Conservation (phyloP, 371 early-diverging fungal species). For the Choanephora cucurbitarum region DNA sequence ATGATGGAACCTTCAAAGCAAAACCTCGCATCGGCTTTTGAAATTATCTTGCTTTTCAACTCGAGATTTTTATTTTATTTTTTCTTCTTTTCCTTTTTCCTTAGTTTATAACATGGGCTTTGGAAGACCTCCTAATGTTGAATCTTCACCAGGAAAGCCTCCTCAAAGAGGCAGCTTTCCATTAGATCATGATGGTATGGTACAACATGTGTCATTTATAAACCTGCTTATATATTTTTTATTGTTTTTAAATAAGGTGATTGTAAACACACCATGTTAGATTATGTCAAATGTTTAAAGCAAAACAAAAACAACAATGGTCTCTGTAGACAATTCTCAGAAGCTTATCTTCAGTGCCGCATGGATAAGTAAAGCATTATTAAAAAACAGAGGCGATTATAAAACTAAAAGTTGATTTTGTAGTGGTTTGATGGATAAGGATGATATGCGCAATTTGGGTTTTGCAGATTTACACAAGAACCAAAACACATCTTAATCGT, state of each 20-base stretch:
- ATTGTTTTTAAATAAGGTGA: conserved; percentile 45
- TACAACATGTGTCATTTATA: no score
- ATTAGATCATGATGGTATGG: conserved; percentile 75
- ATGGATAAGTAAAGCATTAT: conserved; percentile 70
- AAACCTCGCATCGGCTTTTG: not conserved
- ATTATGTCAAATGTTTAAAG: conserved; percentile 75
- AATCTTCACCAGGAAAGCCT: conserved; percentile 64
- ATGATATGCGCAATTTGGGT: conserved; percentile 71
- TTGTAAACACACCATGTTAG: conserved; percentile 70
- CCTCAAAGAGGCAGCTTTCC: conserved; percentile 84
- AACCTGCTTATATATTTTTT: no score
- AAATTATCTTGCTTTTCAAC: no score
- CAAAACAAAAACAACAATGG: conserved; percentile 67
- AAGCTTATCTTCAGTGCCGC: conserved; percentile 76
- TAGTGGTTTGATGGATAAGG: conserved; percentile 72
- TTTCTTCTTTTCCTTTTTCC: not conserved
- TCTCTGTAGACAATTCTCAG: conserved; percentile 69
- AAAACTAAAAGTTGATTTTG: no score
- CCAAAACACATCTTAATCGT: conserved; percentile 7
- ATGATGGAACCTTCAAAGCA: not conserved
- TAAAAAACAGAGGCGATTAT: no score
- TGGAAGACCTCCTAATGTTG: conserved; percentile 63
- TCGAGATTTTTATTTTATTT: not conserved
- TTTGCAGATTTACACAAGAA: conserved; percentile 49
- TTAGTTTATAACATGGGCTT: conserved; percentile 52